phyloP scores from a whole-genome alignment of 352 stramenopile genomes.

The Pythium brachiatum region DNA sequence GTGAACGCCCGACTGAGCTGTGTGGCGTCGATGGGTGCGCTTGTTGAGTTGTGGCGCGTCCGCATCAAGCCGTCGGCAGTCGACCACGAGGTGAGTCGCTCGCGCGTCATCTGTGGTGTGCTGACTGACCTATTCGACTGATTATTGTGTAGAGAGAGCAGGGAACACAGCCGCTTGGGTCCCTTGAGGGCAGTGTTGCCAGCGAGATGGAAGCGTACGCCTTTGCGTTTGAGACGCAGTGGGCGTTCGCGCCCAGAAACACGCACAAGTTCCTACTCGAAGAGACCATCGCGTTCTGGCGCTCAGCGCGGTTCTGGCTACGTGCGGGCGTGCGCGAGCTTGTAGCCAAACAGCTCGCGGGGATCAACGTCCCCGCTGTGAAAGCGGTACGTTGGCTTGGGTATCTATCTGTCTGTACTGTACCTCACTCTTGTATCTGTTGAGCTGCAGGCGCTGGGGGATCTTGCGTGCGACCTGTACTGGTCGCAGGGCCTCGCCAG shows the following conservation, averaged over 20 bases:
- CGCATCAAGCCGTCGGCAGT: too few relatives aligned
- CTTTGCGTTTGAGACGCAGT: not conserved
- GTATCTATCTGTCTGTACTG: too few relatives aligned
- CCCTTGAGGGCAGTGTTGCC: too few relatives aligned
- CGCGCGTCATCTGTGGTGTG: too few relatives aligned
- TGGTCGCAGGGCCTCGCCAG: not conserved
- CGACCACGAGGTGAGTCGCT: too few relatives aligned
- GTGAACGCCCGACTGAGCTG: too few relatives aligned
- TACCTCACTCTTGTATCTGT: not conserved
- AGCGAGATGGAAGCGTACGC: not conserved
- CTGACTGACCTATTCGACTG: too few relatives aligned
- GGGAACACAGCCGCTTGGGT: too few relatives aligned
- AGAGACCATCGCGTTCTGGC: conserved; percentile 4
- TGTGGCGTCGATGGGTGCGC: too few relatives aligned
- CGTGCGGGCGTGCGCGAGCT: not conserved
- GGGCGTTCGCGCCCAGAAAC: not conserved
- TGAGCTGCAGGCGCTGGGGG: not conserved
- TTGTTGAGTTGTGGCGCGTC: too few relatives aligned
- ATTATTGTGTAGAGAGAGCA: too few relatives aligned
- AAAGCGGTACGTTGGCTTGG: not conserved
- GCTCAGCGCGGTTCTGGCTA: conserved; percentile 2
- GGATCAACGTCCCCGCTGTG: not conserved
- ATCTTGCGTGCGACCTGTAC: not conserved
- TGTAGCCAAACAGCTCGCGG: not conserved
- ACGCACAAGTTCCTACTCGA: not conserved